These are phyloP conservation scores for Pythium utonaiense DNA, from an alignment of 352 stramenopile species.

Conservation along the genomic window DNA sequence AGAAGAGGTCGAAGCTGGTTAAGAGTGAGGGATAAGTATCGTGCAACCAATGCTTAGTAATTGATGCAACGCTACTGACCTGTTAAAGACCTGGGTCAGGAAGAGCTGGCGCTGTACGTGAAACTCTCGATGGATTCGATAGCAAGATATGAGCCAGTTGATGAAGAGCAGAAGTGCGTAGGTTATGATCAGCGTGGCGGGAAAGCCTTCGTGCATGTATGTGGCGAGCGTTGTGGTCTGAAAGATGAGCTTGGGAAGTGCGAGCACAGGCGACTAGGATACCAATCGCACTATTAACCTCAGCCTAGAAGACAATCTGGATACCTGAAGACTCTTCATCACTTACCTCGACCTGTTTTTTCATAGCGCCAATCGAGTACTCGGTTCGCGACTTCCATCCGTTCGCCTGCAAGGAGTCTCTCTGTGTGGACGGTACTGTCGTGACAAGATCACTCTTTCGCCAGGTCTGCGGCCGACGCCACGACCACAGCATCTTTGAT, in stretches of 20 bases:
- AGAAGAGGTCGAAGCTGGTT: slow-evolving; percentile 57
- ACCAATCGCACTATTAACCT: no score
- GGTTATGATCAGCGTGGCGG: neutral
- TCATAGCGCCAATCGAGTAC: no score
- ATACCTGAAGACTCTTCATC: no score
- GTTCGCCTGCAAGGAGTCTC: no score
- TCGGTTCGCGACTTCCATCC: no score
- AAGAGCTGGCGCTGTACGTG: neutral
- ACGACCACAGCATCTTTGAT: no score
- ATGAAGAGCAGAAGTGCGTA: neutral
- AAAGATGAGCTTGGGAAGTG: slow-evolving; percentile 26
- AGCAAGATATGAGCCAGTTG: slow-evolving; percentile 6
- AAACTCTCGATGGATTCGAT: neutral
- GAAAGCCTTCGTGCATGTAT: neutral
- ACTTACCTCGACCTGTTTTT: neutral
- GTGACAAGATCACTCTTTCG: no score
- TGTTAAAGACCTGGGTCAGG: slow-evolving; percentile 16
- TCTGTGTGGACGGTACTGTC: no score
- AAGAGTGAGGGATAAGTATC: neutral
- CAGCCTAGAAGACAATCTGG: no score
- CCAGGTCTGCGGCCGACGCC: no score
- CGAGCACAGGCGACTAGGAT: slow-evolving; percentile 5
- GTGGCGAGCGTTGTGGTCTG: slow-evolving; percentile 16
- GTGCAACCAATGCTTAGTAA: slow-evolving; percentile 3
- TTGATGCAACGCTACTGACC: neutral